Conservation (phyloP, 306 rosid species). For the Cercis canadensis region DNA sequence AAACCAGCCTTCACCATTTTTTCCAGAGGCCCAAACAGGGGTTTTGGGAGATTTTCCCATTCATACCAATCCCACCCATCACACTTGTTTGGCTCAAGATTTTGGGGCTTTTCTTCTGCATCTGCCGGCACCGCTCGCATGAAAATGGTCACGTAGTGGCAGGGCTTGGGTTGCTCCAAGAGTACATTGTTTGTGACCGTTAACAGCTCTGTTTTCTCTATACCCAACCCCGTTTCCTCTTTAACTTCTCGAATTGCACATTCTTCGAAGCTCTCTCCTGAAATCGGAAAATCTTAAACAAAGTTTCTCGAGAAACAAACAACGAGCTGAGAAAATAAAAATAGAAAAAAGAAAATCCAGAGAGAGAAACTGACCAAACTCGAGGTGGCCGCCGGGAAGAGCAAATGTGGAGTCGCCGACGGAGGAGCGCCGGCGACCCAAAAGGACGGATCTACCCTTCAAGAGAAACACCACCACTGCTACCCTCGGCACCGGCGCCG, state of each 20-base stretch:
- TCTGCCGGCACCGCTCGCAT: constrained; percentile 51
- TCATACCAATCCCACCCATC: constrained; percentile 87
- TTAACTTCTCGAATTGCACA: constrained; percentile 76
- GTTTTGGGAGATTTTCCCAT: constrained; percentile 63
- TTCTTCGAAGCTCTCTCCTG: constrained; percentile 85
- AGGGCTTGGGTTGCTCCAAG: constrained; percentile 50
- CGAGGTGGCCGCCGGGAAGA: constrained; percentile 66
- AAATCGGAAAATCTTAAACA: background rate
- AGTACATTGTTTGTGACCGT: constrained; percentile 60
- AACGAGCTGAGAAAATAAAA: background rate
- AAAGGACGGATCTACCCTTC: constrained; percentile 46
- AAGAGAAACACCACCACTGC: constrained; percentile 61
- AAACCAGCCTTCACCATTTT: constrained; percentile 57
- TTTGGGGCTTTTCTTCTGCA: constrained; percentile 48
- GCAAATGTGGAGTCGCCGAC: constrained; percentile 55
- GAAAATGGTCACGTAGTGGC: constrained; percentile 66
- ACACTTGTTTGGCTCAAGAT: constrained; percentile 71
- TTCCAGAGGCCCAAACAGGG: constrained; percentile 68
- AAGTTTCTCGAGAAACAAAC: constrained; percentile 16
- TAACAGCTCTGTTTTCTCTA: constrained; percentile 51
- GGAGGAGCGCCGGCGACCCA: constrained; percentile 57
- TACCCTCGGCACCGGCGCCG: constrained; percentile 53
- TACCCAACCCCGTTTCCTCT: constrained; percentile 73
- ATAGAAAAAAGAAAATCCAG: background rate
- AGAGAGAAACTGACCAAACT: constrained; percentile 45